Evolutionary conservation across 1,139 yeast genomes (phyloP).

Genomic region (Schwanniomyces etchellsii): DNA sequence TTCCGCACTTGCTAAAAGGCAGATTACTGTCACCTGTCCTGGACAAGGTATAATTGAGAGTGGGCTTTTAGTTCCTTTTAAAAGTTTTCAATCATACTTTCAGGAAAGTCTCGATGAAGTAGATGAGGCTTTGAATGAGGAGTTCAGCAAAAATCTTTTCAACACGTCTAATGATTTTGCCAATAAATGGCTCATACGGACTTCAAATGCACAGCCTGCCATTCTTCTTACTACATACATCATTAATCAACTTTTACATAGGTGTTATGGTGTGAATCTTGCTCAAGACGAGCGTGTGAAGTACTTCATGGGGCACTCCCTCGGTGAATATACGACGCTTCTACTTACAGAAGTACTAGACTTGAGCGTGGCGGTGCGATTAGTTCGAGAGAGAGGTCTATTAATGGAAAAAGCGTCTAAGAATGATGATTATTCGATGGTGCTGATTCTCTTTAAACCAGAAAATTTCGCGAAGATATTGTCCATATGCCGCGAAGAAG

Average conservation of each 20-base stretch:
- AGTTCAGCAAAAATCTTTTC: constrained; percentile 29
- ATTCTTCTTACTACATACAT: constrained; percentile 45
- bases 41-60: constrained; percentile 35
- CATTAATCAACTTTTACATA: constrained; percentile 22
- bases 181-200: constrained; percentile 21
- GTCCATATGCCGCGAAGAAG: constrained; percentile 12
- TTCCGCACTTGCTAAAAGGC: not conserved
- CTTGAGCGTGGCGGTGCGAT: constrained; percentile 35
- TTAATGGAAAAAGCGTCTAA: constrained; percentile 37
- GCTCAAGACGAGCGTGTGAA: constrained; percentile 14
- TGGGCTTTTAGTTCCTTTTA: constrained; percentile 23
- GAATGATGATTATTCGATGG: constrained; percentile 28
- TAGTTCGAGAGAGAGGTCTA: constrained; percentile 47
- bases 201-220: constrained; percentile 60
- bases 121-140: constrained; percentile 54
- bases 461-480: constrained; percentile 14
- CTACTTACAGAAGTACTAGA: constrained; percentile 35
- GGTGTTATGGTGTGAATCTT: constrained; percentile 18
- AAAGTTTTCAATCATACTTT: constrained; percentile 11
- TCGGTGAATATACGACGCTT: constrained; percentile 55
- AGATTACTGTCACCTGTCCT: constrained; percentile 31
- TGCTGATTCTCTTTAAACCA: constrained; percentile 26
- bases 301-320: constrained; percentile 49
- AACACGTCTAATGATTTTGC: constrained; percentile 8
- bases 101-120: constrained; percentile 38